Base-by-base conservation (phyloP, 345 rosid species). In the Dipteronia dyeriana region DNA sequence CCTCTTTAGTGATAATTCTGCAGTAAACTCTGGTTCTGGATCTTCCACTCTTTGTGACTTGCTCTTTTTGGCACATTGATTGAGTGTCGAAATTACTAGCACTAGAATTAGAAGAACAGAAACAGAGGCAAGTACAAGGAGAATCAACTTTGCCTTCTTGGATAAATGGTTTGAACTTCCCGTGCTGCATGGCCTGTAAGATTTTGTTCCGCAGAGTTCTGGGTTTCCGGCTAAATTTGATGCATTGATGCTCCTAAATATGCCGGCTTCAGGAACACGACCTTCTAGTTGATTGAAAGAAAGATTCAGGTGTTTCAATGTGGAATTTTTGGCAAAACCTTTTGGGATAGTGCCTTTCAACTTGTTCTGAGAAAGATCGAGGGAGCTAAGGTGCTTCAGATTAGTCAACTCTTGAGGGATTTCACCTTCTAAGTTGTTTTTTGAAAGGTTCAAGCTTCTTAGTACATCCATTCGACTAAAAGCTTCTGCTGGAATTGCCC, bases 221-320 rank as follows among this genome's bases (percentile, higher is more conserved):
- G 54, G 84, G 70, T 95, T 95, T 75, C 97, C 97, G 22, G 23
- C 80, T 38, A 95, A 70, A 81, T 83, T 81, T 5, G 92, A 86
- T 5, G 76, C 73, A 59, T 73, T 78, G 14, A 91, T 86, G 79
- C 76, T 78, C 77, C 73, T 83, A 72, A 95, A 95, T 68, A 95
- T 79, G 23, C 98, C 97, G 3, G 80, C 6, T 64, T 87, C 86
- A 4, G 97, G 97, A 71, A 95, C 86, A 23, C 14, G 90, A 71
- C 97, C 98, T 85, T 85, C 90, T 72, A 95, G 90, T 34, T 85
- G 79, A 82, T 95, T 92, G 88, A 84, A 91, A 74, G 90, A 85
- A 68, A 95, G 86, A 73, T 91, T 88, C 69, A 95, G 85, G 76
- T 82, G 81, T 76, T 84, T 91, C 84, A 94, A 71, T 68, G 79